Percentiles rank a stretch among this genome's conserved stretches.
These are phyloP conservation scores for Monosporascus sp. DNA, from an alignment of 2,329 filamentous ascomycete species.

Conservation along the genomic window DNA sequence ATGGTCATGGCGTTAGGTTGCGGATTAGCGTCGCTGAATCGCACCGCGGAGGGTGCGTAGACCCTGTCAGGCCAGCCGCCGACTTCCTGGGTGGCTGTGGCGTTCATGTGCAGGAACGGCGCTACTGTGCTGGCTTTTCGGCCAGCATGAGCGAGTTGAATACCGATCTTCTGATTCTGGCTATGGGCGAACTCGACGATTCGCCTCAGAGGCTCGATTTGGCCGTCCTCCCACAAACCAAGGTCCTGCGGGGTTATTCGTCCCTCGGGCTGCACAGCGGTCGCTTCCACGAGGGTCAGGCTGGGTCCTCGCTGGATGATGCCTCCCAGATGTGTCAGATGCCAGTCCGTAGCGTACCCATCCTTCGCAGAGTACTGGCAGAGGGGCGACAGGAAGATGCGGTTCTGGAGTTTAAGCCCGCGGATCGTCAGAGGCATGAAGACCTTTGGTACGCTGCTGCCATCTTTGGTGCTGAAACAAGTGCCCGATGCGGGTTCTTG, in stretches of 20 bases:
- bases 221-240: slow-evolving; percentile 68
- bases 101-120: slow-evolving; percentile 26
- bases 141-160: slow-evolving; percentile 67
- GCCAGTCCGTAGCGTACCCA: slow-evolving; percentile 66
- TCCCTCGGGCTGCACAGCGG: slow-evolving; percentile 61
- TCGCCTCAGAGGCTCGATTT: slow-evolving; percentile 46
- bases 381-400: slow-evolving; percentile 42
- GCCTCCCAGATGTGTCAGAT: slow-evolving; percentile 67
- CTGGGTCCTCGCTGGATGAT: slow-evolving; percentile 66
- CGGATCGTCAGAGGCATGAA: slow-evolving; percentile 44
- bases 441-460: slow-evolving; percentile 42
- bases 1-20: slow-evolving; percentile 54
- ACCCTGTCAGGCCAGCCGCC: slow-evolving; percentile 35
- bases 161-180: slow-evolving; percentile 59
- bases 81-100: slow-evolving; percentile 22
- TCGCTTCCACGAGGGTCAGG: slow-evolving; percentile 64
- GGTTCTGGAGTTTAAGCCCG: slow-evolving; percentile 39
- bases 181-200: slow-evolving; percentile 39
- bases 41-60: slow-evolving; percentile 51
- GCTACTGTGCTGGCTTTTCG: slow-evolving; percentile 32
- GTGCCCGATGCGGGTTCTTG: slow-evolving; percentile 35
- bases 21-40: slow-evolving; percentile 51
- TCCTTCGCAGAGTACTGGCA: slow-evolving; percentile 42
- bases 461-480: slow-evolving; percentile 33
- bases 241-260: slow-evolving; percentile 67